These are phyloP conservation scores for Byssoonygena ceratinophila DNA, from an alignment of 2,329 filamentous ascomycete genomes.

Conservation along the genomic window DNA sequence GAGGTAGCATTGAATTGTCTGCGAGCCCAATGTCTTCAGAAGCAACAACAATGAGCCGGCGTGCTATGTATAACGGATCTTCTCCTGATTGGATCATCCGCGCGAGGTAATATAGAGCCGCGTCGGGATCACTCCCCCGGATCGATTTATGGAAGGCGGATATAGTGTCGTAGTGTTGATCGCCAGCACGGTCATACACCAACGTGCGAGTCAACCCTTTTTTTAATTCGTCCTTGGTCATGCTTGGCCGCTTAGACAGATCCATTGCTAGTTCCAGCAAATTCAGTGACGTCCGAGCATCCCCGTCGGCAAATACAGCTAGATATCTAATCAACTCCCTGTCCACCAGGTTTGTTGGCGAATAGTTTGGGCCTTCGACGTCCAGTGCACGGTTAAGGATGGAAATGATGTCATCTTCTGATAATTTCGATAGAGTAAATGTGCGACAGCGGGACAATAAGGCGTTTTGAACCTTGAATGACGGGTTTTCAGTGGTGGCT, in stretches of 20 bases:
- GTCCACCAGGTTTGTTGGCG: constrained; percentile 52
- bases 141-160: constrained; percentile 95
- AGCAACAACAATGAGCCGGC: constrained; percentile 87
- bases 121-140: constrained; percentile 75
- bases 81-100: constrained; percentile 94
- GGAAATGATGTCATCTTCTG: constrained; percentile 56
- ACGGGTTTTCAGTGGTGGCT: constrained; percentile 93
- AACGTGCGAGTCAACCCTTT: constrained; percentile 76
- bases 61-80: constrained; percentile 82
- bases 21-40: constrained; percentile 89
- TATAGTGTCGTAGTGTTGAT: constrained; percentile 96
- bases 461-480: constrained; percentile 82
- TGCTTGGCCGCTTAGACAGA: constrained; percentile 52
- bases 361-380: constrained; percentile 46
- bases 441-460: constrained; percentile 81
- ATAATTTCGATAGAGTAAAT: constrained; percentile 71
- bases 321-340: constrained; percentile 70
- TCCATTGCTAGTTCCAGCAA: constrained; percentile 81
- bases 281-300: constrained; percentile 86
- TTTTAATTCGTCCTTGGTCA: constrained; percentile 69
- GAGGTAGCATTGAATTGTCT: constrained; percentile 68
- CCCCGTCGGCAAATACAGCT: constrained; percentile 77
- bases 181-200: constrained; percentile 87
- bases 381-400: constrained; percentile 69
- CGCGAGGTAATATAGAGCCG: constrained; percentile 84